Percentiles rank a stretch among this genome's conserved stretches.
phyloP scores from a whole-genome alignment of 495 filamentous ascomycete genomes.

The Trichoderma erinaceum region DNA sequence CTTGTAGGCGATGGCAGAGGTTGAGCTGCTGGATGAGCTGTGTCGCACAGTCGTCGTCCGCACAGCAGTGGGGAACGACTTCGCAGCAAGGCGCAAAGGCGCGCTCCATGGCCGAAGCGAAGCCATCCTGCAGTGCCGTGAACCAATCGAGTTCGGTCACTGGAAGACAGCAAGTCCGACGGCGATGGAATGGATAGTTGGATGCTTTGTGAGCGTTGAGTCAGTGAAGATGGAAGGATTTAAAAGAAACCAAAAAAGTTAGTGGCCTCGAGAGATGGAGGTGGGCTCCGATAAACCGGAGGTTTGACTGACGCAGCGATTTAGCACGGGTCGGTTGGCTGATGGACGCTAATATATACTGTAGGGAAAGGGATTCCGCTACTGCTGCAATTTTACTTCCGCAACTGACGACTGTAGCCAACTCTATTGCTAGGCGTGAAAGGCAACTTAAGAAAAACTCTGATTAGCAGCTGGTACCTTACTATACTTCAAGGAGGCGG shows the following conservation, averaged over 20 bases:
- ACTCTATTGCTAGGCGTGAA: no score
- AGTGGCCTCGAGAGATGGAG: background rate
- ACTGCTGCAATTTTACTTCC: no score
- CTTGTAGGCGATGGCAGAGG: conserved; percentile 94
- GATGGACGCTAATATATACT: background rate
- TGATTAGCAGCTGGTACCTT: no score
- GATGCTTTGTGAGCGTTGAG: background rate
- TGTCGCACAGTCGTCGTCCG: conserved; percentile 11
- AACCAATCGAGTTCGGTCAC: background rate
- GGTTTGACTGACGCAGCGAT: conserved; percentile 5
- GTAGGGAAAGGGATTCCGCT: no score
- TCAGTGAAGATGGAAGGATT: background rate
- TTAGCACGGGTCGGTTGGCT: background rate
- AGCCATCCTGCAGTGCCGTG: background rate
- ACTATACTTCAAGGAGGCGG: no score
- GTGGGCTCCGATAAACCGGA: conserved; percentile 12
- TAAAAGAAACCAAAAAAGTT: background rate
- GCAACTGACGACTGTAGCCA: no score
- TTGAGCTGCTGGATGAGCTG: conserved; percentile 54
- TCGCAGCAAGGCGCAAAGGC: conserved; percentile 9
- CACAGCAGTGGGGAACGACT: background rate
- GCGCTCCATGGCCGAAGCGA: background rate
- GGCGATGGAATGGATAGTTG: background rate
- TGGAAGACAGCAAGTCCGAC: background rate
- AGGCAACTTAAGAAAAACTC: no score